A percentile compares a stretch with the other conserved stretches of the same genome.
These are phyloP conservation scores for Fomitopsis pinicola DNA, from an alignment of 1,284 basidiomycete species.

Conservation along the genomic window DNA sequence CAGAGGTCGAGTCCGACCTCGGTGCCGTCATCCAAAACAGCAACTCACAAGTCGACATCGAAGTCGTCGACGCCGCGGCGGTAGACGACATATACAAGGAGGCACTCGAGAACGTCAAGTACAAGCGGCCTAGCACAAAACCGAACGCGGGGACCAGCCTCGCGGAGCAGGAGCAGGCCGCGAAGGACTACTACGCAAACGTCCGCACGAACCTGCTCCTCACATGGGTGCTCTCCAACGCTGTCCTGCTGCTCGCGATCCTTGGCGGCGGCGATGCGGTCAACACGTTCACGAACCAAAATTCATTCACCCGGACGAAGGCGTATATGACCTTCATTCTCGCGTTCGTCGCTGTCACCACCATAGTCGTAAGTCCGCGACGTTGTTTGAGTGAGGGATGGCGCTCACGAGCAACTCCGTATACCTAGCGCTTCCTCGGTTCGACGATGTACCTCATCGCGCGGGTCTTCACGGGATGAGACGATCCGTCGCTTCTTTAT, in stretches of 20 bases:
- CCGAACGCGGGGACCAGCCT: slow-evolving; percentile 30
- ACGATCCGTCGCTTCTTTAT: not conserved
- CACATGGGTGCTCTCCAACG: slow-evolving; percentile 83
- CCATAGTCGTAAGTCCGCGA: slow-evolving; percentile 45
- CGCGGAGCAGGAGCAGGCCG: slow-evolving; percentile 68
- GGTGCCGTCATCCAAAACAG: slow-evolving; percentile 78
- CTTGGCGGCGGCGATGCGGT: slow-evolving; percentile 62
- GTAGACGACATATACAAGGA: slow-evolving; percentile 89
- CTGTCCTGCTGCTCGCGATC: slow-evolving; percentile 70
- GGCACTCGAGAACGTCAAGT: slow-evolving; percentile 77
- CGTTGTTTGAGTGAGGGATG: not conserved
- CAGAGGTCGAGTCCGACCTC: slow-evolving; percentile 65
- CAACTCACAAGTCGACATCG: slow-evolving; percentile 83
- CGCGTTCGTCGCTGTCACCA: slow-evolving; percentile 74
- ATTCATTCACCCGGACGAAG: slow-evolving; percentile 55
- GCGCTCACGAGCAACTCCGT: not conserved
- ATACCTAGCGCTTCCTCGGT: slow-evolving; percentile 49
- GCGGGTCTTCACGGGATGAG: slow-evolving; percentile 56
- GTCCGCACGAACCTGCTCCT: slow-evolving; percentile 89
- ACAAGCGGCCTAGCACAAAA: slow-evolving; percentile 51
- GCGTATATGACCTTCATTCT: slow-evolving; percentile 80
- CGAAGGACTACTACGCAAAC: slow-evolving; percentile 87
- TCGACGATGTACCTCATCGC: slow-evolving; percentile 63
- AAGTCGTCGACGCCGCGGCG: slow-evolving; percentile 84
- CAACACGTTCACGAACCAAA: slow-evolving; percentile 57